Base-by-base conservation (phyloP, 331 rosid species). In the Cucumis variabilis region DNA sequence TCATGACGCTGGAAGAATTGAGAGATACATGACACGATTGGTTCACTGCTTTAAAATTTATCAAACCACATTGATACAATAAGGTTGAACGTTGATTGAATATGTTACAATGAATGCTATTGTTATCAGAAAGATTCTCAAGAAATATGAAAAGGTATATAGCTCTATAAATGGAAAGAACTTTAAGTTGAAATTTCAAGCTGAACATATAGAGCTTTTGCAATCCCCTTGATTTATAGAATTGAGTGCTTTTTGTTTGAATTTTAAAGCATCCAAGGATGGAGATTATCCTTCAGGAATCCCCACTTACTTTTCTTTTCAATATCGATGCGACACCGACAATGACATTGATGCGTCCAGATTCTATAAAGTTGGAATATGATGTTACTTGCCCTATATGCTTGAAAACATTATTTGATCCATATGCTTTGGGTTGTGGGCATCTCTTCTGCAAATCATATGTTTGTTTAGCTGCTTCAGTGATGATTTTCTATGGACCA, bases 161-260 rank as follows among this genome's bases (percentile, higher is more conserved):
- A 70, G 98, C 90, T 95, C 99, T 53, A 90, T 87, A 77, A 97
- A 92, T 53, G 98, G 98, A 82, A 88, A 91, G 90, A 89, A 91
- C 85, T 97, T 97, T 88, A 97, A 93, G 88, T 93, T 95, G 33
- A 97, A 89, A 89, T 85, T 96, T 96, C 94, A 76, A 23, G 91
- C 97, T 20, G 92, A 93, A 87, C 98, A 92, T 88, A 86, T 95
- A 51, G 97, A 97, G 88, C 95, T 97, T 89, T 91, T 97, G 87
- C 99, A 93, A 85, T 93, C 98, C 71, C 99, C 99, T 76, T 94
- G 97, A 98, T 94, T 97, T 14, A 88, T 97, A 90, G 98, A 95
- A 89, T 90, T 96, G 92, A 98, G 98, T 19, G 98, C 98, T 87
- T 95, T 95, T 84, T 93, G 93, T 88, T 87, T 94, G 92, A 96